Evolutionary conservation across 2,329 filamentous ascomycete species (phyloP).

Genomic region (Alternaria longipes): DNA sequence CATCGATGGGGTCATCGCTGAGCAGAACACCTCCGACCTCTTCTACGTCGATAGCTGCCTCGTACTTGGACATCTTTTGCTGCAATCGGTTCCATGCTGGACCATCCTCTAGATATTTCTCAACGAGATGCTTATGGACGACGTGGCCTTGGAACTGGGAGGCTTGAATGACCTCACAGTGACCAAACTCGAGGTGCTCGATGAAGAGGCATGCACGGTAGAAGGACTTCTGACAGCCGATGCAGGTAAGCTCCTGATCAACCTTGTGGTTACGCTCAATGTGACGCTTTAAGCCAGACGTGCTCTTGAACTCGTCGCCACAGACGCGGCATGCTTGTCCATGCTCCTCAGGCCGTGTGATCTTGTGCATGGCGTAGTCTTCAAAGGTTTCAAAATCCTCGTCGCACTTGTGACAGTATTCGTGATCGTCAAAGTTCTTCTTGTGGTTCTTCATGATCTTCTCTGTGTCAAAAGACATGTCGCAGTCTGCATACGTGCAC

Average conservation of each 20-base stretch:
- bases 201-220: conserved; percentile 60
- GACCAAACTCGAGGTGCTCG: conserved; percentile 63
- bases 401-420: conserved; percentile 59
- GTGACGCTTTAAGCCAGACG: conserved; percentile 62
- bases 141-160: conserved; percentile 59
- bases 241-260: conserved; percentile 61
- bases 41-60: conserved; percentile 40
- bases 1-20: conserved; percentile 25
- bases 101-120: conserved; percentile 36
- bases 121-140: conserved; percentile 61
- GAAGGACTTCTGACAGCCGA: conserved; percentile 62
- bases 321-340: conserved; percentile 67
- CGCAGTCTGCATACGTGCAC: conserved; percentile 60
- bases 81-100: conserved; percentile 33
- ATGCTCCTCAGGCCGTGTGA: conserved; percentile 44
- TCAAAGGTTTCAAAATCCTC: conserved; percentile 57
- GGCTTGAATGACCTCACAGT: conserved; percentile 57
- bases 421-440: conserved; percentile 52
- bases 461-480: conserved; percentile 55
- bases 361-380: conserved; percentile 59
- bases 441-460: conserved; percentile 64
- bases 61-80: conserved; percentile 41
- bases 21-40: conserved; percentile 39
- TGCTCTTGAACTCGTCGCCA: conserved; percentile 64
- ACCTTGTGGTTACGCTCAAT: conserved; percentile 60